Conservation (phyloP, 192 early-diverging fungal genomes). For the Pecoramyces ruminantium region DNA sequence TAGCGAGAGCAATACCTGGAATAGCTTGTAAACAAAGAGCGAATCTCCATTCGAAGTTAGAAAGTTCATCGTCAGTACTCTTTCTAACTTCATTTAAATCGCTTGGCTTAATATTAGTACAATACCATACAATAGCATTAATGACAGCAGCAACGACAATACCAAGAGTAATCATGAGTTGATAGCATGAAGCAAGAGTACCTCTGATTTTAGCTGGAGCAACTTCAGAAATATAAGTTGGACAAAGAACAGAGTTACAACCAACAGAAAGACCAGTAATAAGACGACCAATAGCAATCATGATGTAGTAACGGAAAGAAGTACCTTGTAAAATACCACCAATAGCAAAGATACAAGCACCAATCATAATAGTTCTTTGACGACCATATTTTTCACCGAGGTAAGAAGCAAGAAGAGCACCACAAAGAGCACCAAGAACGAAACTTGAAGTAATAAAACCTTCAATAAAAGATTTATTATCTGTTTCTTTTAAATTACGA, state of each 20-base stretch:
- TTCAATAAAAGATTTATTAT: not conserved
- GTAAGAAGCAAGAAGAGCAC: not conserved
- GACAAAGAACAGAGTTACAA: conserved; percentile 16
- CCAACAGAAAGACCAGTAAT: conserved; percentile 24
- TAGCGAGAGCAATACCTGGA: conserved; percentile 51
- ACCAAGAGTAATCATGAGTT: conserved; percentile 22
- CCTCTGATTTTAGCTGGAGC: conserved; percentile 23
- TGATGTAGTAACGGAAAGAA: no score
- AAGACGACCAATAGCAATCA: conserved; percentile 1
- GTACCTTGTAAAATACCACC: not conserved
- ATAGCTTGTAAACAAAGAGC: conserved; percentile 69
- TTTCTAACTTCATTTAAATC: not conserved
- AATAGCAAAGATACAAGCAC: conserved; percentile 1
- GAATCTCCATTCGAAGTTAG: conserved; percentile 44
- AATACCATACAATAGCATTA: conserved; percentile 4
- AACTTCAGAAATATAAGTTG: conserved; percentile 23
- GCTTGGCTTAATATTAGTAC: not conserved
- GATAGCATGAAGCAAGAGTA: conserved; percentile 16
- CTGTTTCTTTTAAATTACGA: not conserved
- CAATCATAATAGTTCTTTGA: not conserved
- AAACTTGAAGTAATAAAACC: not conserved
- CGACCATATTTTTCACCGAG: not conserved
- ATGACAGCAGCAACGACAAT: conserved; percentile 12
- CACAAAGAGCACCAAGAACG: not conserved
- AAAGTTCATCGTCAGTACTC: not conserved